Evolutionary conservation across 1,284 basidiomycete genomes (phyloP).

Genomic region (Heterobasidion irregulare): DNA sequence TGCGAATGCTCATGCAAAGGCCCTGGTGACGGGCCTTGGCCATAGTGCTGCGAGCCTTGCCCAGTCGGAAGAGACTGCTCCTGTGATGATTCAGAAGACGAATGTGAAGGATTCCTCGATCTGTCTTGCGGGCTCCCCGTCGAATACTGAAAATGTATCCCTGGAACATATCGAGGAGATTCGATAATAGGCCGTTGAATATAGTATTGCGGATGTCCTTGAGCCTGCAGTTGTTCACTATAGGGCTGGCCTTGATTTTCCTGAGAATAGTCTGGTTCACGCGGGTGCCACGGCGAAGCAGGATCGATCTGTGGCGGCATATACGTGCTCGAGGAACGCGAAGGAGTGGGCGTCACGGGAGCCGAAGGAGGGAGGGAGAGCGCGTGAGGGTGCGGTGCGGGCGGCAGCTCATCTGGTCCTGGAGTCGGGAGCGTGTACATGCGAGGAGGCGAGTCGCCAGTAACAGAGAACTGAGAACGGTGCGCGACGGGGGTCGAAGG

Average conservation of each 20-base stretch:
- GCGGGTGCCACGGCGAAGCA: neutral
- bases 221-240: neutral
- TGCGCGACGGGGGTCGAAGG: constrained; percentile 19
- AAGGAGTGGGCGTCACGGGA: constrained; percentile 5
- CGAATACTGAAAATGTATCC: neutral
- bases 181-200: neutral
- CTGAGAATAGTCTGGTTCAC: neutral
- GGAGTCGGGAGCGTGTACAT: constrained; percentile 45
- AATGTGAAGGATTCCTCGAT: neutral
- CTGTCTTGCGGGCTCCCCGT: neutral
- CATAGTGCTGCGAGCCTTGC: too few relatives aligned
- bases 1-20: too few relatives aligned
- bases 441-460: constrained; percentile 16
- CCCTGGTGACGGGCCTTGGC: too few relatives aligned
- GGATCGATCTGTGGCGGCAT: neutral
- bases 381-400: constrained; percentile 28
- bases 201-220: neutral
- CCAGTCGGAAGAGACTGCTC: too few relatives aligned
- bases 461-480: constrained; percentile 9
- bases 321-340: neutral
- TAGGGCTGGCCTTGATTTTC: neutral
- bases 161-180: neutral
- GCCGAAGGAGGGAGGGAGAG: constrained; percentile 20
- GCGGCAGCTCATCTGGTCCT: constrained; percentile 42
- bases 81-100: too few relatives aligned